phyloP scores from a whole-genome alignment of 805 yeast species.

The Teunomyces atbi region DNA sequence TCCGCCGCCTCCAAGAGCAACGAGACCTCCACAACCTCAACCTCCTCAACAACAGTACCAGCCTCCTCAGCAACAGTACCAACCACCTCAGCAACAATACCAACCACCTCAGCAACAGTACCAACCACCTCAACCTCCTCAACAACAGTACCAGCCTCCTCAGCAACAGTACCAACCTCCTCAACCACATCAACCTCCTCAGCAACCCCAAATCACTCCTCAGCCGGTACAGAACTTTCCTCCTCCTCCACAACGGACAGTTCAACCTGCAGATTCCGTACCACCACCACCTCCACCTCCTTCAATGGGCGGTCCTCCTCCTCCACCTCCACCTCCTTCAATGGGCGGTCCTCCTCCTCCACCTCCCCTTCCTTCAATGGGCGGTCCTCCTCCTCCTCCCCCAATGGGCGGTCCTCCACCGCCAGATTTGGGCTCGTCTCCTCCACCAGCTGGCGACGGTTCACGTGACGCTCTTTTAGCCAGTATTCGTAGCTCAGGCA shows the following conservation, averaged over 20 bases:
- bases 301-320: conserved; percentile 20
- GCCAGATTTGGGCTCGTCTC: conserved; percentile 26
- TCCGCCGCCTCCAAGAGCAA: conserved; percentile 14
- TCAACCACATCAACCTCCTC: conserved; percentile 15
- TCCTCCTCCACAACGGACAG: conserved; percentile 5
- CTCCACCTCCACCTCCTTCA: conserved; percentile 23
- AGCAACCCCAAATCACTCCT: conserved; percentile 15
- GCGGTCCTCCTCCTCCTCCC: conserved; percentile 34
- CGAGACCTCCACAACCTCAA: conserved; percentile 14
- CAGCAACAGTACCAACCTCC: conserved; percentile 17
- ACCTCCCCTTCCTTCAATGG: conserved; percentile 19
- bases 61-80: background rate
- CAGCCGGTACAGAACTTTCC: conserved; percentile 15
- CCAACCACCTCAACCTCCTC: conserved; percentile 35
- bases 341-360: conserved; percentile 15
- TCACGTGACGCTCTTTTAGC: conserved; percentile 82
- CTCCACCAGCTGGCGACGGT: conserved; percentile 42
- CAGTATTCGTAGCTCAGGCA: conserved; percentile 76
- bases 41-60: conserved; percentile 14
- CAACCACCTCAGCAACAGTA: conserved; percentile 15
- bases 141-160: conserved; percentile 17
- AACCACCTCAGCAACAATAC: conserved; percentile 15
- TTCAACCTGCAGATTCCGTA: conserved; percentile 13
- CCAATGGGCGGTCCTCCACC: conserved; percentile 34
- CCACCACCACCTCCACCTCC: conserved; percentile 18